These are phyloP conservation scores for Alternaria metachromatica DNA, from an alignment of 2,329 filamentous ascomycete genomes.

Conservation along the genomic window DNA sequence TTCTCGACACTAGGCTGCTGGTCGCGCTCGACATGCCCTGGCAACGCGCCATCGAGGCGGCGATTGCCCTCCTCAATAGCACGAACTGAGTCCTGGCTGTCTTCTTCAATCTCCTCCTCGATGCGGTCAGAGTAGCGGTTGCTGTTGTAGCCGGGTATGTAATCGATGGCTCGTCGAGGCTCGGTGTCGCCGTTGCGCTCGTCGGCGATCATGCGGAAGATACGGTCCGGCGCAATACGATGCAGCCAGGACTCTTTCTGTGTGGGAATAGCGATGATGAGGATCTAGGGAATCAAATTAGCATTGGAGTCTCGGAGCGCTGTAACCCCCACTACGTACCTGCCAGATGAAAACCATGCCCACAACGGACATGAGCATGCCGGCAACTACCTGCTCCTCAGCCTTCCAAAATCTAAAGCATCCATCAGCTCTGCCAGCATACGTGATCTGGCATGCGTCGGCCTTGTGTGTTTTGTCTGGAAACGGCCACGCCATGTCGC, in stretches of 20 bases:
- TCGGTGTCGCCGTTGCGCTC: constrained; percentile 32
- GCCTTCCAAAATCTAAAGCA: constrained; percentile 66
- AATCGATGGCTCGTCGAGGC: constrained; percentile 37
- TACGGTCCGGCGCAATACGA: constrained; percentile 36
- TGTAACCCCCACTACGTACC: constrained; percentile 19
- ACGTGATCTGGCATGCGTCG: constrained; percentile 56
- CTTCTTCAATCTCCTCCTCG: constrained; percentile 34
- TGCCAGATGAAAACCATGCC: constrained; percentile 44
- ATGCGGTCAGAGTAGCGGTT: constrained; percentile 40
- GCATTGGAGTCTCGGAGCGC: background rate
- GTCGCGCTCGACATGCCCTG: constrained; percentile 21
- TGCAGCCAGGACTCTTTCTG: constrained; percentile 43
- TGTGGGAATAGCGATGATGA: constrained; percentile 40
- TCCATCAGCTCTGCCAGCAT: constrained; percentile 50
- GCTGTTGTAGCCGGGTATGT: constrained; percentile 33
- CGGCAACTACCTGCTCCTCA: constrained; percentile 61
- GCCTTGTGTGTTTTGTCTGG: constrained; percentile 41
- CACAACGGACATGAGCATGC: constrained; percentile 61
- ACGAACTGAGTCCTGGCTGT: constrained; percentile 18
- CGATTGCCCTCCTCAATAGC: constrained; percentile 29
- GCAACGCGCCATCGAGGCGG: constrained; percentile 25
- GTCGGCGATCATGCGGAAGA: constrained; percentile 42
- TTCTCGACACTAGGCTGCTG: constrained; percentile 32
- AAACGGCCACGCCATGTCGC: constrained; percentile 71
- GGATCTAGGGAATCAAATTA: constrained; percentile 26